These are phyloP conservation scores for Fusarium staphyleae DNA, from an alignment of 2,329 filamentous ascomycete genomes.

Conservation along the genomic window DNA sequence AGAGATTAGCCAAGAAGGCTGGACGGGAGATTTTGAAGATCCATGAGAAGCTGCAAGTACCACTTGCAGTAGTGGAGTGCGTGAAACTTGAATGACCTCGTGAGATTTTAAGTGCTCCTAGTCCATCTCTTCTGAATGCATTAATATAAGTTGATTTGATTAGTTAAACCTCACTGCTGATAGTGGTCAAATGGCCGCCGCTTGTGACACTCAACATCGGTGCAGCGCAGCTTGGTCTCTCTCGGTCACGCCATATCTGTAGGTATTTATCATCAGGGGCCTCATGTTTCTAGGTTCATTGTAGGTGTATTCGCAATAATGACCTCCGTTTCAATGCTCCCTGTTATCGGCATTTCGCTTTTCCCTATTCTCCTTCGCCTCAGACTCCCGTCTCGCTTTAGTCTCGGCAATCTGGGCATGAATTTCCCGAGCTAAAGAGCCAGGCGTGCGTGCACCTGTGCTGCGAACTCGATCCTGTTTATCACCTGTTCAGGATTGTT, in stretches of 20 bases:
- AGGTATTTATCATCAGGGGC: too few relatives aligned
- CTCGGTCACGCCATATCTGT: too few relatives aligned
- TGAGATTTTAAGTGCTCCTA: too few relatives aligned
- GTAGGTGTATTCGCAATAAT: too few relatives aligned
- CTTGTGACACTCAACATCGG: too few relatives aligned
- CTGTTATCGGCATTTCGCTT: neutral
- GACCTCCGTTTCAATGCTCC: neutral
- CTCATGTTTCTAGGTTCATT: too few relatives aligned
- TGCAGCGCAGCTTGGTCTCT: too few relatives aligned
- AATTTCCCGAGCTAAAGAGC: slow-evolving; percentile 39
- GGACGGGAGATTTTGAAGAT: slow-evolving; percentile 41
- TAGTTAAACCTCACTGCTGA: too few relatives aligned
- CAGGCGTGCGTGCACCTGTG: slow-evolving; percentile 37
- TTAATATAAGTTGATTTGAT: too few relatives aligned
- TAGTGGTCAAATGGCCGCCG: too few relatives aligned
- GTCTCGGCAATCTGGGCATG: slow-evolving; percentile 26
- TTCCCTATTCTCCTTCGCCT: neutral
- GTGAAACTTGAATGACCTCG: slow-evolving; percentile 1
- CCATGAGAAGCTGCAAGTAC: slow-evolving; percentile 6
- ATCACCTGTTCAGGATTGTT: neutral
- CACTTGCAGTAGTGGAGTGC: slow-evolving; percentile 34
- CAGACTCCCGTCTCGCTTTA: slow-evolving; percentile 19
- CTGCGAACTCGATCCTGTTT: slow-evolving; percentile 36
- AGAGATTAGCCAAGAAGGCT: slow-evolving; percentile 32
- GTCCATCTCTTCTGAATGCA: too few relatives aligned